Evolutionary conservation across 2,329 filamentous ascomycete genomes (phyloP).

Genomic region (Colletotrichum spinosum): DNA sequence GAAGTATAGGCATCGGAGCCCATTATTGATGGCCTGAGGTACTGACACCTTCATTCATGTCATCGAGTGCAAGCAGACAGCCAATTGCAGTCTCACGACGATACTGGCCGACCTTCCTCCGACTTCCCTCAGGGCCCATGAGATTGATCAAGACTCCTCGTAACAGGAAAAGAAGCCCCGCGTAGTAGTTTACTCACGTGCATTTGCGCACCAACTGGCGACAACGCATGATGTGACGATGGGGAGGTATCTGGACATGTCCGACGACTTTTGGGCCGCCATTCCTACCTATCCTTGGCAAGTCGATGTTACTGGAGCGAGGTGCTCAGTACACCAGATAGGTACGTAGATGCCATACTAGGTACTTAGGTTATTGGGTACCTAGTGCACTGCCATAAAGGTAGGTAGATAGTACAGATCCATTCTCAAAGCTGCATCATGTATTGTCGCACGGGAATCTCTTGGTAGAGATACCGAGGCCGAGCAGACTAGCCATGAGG

Average conservation of each 20-base stretch:
- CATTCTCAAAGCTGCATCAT: background rate
- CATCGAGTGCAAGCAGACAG: no score
- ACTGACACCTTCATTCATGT: no score
- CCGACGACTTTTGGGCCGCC: constrained; percentile 27
- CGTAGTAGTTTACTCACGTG: constrained; percentile 34
- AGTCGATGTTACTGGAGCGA: no score
- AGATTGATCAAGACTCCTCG: constrained; percentile 1
- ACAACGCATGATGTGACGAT: constrained; percentile 22
- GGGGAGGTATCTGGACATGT: constrained; percentile 18
- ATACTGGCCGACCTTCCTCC: constrained; percentile 29
- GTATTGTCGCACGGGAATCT: background rate
- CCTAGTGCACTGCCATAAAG: background rate
- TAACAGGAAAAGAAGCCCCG: constrained; percentile 12
- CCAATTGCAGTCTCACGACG: constrained; percentile 20
- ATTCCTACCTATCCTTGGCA: constrained; percentile 12
- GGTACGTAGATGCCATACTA: background rate
- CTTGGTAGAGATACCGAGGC: no score
- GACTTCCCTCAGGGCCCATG: constrained; percentile 19
- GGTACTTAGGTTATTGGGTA: background rate
- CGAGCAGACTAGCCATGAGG: no score
- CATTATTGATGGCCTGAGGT: no score
- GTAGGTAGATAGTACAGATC: background rate
- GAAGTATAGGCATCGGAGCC: no score
- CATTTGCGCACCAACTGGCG: constrained; percentile 12
- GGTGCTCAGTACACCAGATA: background rate